These are phyloP conservation scores for Allium sativum DNA, from an alignment of 106 monocot genomes.

Conservation along the genomic window DNA sequence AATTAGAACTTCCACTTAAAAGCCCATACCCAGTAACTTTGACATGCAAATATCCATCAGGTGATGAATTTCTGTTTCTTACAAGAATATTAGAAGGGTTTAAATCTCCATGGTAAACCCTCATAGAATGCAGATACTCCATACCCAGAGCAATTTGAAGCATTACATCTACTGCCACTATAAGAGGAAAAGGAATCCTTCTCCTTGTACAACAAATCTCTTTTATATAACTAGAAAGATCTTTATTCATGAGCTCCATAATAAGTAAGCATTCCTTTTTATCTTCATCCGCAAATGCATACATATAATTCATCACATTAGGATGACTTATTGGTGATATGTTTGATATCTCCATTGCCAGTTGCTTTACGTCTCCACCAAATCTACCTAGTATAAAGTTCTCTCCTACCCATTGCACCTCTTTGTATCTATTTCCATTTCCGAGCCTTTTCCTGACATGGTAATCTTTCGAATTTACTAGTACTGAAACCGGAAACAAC, in stretches of 20 bases:
- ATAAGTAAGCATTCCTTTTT: constrained; percentile 40
- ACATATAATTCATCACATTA: constrained; percentile 36
- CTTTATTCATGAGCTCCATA: constrained; percentile 61
- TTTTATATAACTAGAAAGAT: constrained; percentile 36
- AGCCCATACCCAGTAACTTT: constrained; percentile 28
- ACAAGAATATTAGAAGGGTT: constrained; percentile 54
- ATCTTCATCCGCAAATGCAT: constrained; percentile 45
- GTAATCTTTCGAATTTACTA: constrained; percentile 41
- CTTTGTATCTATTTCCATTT: constrained; percentile 26
- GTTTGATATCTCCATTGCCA: constrained; percentile 29
- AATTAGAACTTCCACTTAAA: constrained; percentile 14
- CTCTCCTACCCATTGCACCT: constrained; percentile 59
- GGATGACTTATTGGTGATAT: constrained; percentile 35
- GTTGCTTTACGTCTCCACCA: constrained; percentile 22
- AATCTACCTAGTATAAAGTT: constrained; percentile 50
- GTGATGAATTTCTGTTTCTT: constrained; percentile 15
- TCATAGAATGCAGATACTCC: constrained; percentile 62
- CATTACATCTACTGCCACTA: constrained; percentile 58
- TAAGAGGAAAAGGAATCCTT: constrained; percentile 35
- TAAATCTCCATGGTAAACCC: constrained; percentile 54
- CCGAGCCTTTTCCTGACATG: constrained; percentile 38
- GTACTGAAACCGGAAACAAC: constrained; percentile 27
- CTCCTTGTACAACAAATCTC: constrained; percentile 38
- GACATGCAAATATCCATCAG: constrained; percentile 41
- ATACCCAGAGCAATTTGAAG: constrained; percentile 68